These are phyloP conservation scores for Morella rubra DNA, from an alignment of 306 rosid species.

Conservation along the genomic window DNA sequence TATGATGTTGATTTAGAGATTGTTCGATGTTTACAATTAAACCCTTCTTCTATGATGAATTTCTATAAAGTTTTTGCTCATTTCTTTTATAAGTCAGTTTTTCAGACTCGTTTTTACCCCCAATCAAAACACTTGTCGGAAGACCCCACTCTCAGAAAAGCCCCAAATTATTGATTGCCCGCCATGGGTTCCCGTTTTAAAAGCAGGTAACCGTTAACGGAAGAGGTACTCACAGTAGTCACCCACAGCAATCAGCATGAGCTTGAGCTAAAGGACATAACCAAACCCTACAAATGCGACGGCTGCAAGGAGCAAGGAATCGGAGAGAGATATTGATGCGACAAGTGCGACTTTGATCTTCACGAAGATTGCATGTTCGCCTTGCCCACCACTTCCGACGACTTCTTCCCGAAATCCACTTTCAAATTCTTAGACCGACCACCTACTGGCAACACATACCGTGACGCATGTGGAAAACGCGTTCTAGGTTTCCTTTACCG, in stretches of 20 bases:
- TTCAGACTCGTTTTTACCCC: no score
- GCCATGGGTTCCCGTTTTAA: no score
- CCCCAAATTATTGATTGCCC: no score
- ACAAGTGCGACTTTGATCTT: conserved; percentile 10
- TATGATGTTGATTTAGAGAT: no score
- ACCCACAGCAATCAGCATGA: not conserved
- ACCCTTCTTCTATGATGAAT: no score
- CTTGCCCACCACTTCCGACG: not conserved
- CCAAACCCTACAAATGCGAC: not conserved
- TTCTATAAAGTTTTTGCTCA: no score
- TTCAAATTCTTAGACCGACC: conserved; percentile 4
- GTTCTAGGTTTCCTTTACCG: conserved; percentile 1
- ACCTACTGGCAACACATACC: not conserved
- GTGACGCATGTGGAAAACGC: conserved; percentile 16
- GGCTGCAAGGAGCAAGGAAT: conserved; percentile 24
- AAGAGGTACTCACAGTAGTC: no score
- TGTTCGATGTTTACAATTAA: no score
- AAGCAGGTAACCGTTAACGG: no score
- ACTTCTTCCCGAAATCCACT: not conserved
- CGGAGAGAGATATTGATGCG: conserved; percentile 22
- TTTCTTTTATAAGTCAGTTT: no score
- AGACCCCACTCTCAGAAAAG: no score
- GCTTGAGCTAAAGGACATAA: not conserved
- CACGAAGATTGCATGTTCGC: conserved; percentile 20
- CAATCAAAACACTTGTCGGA: no score